These are phyloP conservation scores for Eucalyptus cladocalyx DNA, from an alignment of 345 rosid species.

Conservation along the genomic window DNA sequence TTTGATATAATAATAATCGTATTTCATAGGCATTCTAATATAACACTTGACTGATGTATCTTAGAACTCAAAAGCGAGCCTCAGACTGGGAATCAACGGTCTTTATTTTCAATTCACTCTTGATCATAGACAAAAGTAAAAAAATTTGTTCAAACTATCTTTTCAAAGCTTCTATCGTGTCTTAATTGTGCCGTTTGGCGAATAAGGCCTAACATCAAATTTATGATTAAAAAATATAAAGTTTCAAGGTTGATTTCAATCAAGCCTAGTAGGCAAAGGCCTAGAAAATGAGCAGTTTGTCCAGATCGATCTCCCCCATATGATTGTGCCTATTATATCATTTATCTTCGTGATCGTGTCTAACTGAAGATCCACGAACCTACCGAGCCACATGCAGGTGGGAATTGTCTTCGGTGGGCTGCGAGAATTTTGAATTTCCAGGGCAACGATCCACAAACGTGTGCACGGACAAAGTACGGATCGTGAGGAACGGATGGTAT, in stretches of 20 bases:
- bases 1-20: background rate
- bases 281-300: background rate
- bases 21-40: background rate
- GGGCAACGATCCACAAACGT: background rate
- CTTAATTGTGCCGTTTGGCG: no score
- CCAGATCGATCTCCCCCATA: background rate
- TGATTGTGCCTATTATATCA: background rate
- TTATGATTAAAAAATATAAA: background rate
- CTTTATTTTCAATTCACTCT: background rate
- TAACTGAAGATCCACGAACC: background rate
- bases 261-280: background rate
- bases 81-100: fast-evolving
- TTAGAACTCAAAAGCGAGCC: background rate
- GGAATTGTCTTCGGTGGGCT: background rate
- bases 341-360: background rate
- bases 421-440: background rate
- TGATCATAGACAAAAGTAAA: background rate
- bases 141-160: fast-evolving
- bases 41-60: background rate
- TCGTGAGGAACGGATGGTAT: background rate
- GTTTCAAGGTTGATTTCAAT: background rate
- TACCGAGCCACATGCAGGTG: background rate
- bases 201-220: background rate
- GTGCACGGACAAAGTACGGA: background rate
- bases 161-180: background rate